Evolutionary conservation across 1,139 yeast species (phyloP).

Genomic region (Meyerozyma guilliermondii): DNA sequence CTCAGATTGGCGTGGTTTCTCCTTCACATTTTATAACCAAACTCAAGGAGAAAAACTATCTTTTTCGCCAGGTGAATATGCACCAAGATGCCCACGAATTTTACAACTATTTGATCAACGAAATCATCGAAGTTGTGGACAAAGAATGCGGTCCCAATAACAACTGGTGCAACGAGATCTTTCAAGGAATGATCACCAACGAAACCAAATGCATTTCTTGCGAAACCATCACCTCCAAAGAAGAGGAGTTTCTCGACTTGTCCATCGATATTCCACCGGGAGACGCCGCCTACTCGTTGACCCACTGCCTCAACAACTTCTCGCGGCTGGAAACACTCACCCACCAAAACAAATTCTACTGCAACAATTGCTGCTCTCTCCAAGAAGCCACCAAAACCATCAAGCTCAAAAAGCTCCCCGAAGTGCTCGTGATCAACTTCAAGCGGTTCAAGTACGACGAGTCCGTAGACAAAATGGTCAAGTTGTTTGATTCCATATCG

Average conservation of each 20-base stretch:
- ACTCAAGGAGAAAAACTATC: slow-evolving; percentile 73
- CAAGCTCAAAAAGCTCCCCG: slow-evolving; percentile 73
- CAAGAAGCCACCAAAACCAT: slow-evolving; percentile 96
- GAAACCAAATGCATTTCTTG: slow-evolving; percentile 90
- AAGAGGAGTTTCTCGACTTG: slow-evolving; percentile 82
- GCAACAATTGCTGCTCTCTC: slow-evolving; percentile 83
- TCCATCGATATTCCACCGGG: slow-evolving; percentile 77
- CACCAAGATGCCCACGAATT: slow-evolving; percentile 99
- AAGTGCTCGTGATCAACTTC: slow-evolving; percentile 73
- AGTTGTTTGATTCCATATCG: slow-evolving; percentile 77
- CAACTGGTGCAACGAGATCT: slow-evolving; percentile 64
- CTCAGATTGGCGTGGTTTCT: slow-evolving; percentile 77
- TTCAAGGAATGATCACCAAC: slow-evolving; percentile 81
- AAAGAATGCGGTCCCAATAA: slow-evolving; percentile 25
- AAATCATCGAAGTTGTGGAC: slow-evolving; percentile 67
- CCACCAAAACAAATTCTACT: slow-evolving; percentile 86
- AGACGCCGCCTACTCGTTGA: slow-evolving; percentile 59
- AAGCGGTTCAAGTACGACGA: slow-evolving; percentile 92
- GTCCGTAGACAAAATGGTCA: slow-evolving; percentile 72
- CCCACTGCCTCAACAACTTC: slow-evolving; percentile 72
- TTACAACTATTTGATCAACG: slow-evolving; percentile 78
- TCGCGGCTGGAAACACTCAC: slow-evolving; percentile 81
- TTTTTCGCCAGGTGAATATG: slow-evolving; percentile 81
- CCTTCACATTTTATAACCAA: slow-evolving; percentile 71
- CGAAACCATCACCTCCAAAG: slow-evolving; percentile 78